These are phyloP conservation scores for Sporothrix phasma DNA, from an alignment of 2,329 filamentous ascomycete species.

Conservation along the genomic window DNA sequence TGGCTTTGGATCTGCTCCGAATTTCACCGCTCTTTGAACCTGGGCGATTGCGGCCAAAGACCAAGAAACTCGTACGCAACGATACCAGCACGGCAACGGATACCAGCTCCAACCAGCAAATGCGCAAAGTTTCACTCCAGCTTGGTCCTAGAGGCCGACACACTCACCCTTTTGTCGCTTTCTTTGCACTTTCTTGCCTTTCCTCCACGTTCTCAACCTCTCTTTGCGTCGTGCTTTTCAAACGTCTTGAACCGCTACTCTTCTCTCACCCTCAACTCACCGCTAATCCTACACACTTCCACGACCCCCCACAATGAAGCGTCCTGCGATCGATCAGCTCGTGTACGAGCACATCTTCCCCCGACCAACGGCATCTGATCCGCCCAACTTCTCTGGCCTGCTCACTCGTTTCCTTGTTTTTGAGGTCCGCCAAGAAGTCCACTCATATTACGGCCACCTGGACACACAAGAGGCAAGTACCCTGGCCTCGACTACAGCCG, in stretches of 20 bases:
- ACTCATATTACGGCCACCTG: constrained; percentile 68
- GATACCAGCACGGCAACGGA: no score
- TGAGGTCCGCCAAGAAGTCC: constrained; percentile 70
- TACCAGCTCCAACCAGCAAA: neutral
- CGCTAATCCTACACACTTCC: neutral
- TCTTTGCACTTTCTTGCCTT: neutral
- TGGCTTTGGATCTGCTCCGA: neutral
- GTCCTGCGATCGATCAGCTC: constrained; percentile 58
- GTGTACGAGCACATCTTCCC: constrained; percentile 68
- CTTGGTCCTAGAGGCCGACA: neutral
- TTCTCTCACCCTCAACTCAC: neutral
- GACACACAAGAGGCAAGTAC: constrained; percentile 71
- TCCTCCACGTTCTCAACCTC: neutral
- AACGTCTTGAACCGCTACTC: neutral
- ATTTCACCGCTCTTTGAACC: constrained; percentile 1
- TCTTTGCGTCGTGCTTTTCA: neutral
- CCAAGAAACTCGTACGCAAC: neutral
- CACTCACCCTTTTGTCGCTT: neutral
- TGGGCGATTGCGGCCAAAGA: neutral
- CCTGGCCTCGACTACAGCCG: constrained; percentile 71
- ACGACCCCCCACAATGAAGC: constrained; percentile 49
- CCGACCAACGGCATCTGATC: constrained; percentile 55
- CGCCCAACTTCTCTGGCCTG: constrained; percentile 59
- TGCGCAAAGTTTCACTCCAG: neutral
- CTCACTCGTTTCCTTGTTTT: constrained; percentile 62